Base-by-base conservation (phyloP, 2,329 filamentous ascomycete species). In the Apiospora rasikravindrae region DNA sequence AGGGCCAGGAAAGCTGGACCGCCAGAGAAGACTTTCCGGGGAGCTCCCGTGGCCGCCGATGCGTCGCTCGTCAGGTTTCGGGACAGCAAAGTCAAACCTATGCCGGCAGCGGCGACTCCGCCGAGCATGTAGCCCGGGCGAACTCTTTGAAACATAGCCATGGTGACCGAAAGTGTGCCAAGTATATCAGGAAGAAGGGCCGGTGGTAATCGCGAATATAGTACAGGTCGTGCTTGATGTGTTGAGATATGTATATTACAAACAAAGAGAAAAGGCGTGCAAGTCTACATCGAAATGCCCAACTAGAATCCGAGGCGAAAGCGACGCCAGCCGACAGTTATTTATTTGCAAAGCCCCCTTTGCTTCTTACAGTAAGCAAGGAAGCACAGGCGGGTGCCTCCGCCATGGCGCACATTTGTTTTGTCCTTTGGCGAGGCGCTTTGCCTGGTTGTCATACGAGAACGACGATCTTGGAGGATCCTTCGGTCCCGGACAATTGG, bases 1-100 rank as follows among this genome's bases (percentile, higher is more conserved):
- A 90, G 80, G 4, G 83, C 85, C 4, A 85, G 80, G 75, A 89
- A 86, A 0, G 82, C 80, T 0, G 83, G 81, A 0, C 83, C 84
- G 0, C 74, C 72, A 2, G 80, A 80, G 72, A 85, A 84, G 0
- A 76, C 72, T 70, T 76, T 76, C n/a, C 73, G 76, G 4, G 78
- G 76, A 16, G 74, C 73, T 14, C 76, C 78, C 10, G 73, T 76
- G 45, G 78, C 77, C 13, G 79, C 79, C 33, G 77, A 73, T 3
- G 75, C 78, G 11, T 76, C 71, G 37, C 26, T 73, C 29, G 72
- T 75, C 51, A 75, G 74, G 49, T 75, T 76, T 33, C 73, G 75
- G 47, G 75, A 78, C 69, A 78, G 79, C 19, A 79, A 40, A 0
- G 76, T 75, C 44, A 76, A 44, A 11, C 79, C 75, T 11, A 77